Base-by-base conservation (phyloP, 1,139 yeast species). In the Pichia sp. region DNA sequence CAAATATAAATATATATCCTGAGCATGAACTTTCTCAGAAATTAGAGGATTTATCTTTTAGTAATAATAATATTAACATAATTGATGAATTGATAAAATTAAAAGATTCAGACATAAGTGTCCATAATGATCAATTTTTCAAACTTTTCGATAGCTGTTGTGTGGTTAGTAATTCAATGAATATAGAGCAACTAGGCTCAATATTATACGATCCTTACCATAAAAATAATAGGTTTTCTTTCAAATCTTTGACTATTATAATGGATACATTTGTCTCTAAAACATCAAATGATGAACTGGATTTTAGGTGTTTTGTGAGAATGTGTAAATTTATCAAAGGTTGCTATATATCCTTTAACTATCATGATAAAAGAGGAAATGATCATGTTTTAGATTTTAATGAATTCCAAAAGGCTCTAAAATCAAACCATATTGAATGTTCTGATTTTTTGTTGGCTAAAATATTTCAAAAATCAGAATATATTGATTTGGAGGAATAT, bases 311-410 rank as follows among this genome's bases (percentile, higher is more conserved):
- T 34, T 64, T 64, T 45, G 55, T 63, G 18, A 55, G 53, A 27
- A 41, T 63, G 47, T 56, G 62, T 42, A 50, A 47, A 7, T 64
- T 63, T 45, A 34, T 63, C 26, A 60, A 62, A 45, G 65, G 65
- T 3, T 63, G 66, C 49, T 58, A 51, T 44, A 56, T 53, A 3
- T 59, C 63, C 8, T 63, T 63, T 45, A 53, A 53, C 11, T 58
- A 53, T 50, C 59, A 62, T 46, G 66, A 63, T 48, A 48, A 45
- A 4, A 54, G 63, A 9, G 50, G 51, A 6, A 29, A 32, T 28
- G 50, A 48, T 40, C 58, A 59, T 42, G 46, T 47, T 31, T 47
- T 64, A 29, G 61, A 58, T 32, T 53, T 59, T 29, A 51, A 54
- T 3, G 66, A 63, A 45, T 63, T 64, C 37, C 46, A 46, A 18